These are phyloP conservation scores for Vanrija sp. DNA, from an alignment of 1,284 basidiomycete genomes.

Conservation along the genomic window DNA sequence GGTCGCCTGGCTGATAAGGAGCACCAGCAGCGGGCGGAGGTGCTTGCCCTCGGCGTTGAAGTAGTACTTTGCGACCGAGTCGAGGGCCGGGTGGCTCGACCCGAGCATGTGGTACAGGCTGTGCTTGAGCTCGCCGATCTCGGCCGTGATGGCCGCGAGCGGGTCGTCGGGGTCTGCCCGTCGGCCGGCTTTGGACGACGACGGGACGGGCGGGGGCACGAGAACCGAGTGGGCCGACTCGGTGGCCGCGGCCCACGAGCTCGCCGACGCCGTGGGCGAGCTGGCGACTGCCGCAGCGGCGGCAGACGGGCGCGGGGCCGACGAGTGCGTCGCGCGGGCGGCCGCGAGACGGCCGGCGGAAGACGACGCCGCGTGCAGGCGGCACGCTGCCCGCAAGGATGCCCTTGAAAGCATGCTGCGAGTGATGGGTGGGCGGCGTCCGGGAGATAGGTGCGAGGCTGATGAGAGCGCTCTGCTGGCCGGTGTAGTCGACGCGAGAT, in stretches of 20 bases:
- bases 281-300: conserved; percentile 3
- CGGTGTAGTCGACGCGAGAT: neutral
- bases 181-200: conserved; percentile 1
- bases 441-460: neutral
- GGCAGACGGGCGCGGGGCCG: conserved; percentile 5
- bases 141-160: conserved; percentile 57
- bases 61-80: conserved; percentile 88
- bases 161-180: conserved; percentile 28
- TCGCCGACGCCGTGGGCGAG: conserved; percentile 8
- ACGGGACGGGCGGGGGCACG: conserved; percentile 19
- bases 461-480: neutral
- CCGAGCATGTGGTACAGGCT: conserved; percentile 78
- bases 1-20: conserved; percentile 86
- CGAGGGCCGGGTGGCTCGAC: conserved; percentile 80
- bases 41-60: conserved; percentile 81
- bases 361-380: neutral
- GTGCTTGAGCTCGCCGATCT: conserved; percentile 70
- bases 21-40: conserved; percentile 81
- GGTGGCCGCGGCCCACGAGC: conserved; percentile 45
- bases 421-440: neutral
- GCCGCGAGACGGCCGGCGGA: neutral
- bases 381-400: conserved; percentile 3
- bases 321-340: conserved; percentile 11
- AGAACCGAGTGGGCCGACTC: conserved; percentile 42
- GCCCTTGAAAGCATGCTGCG: conserved; percentile 17